phyloP scores from a whole-genome alignment of 192 early-diverging fungal genomes.

The Chytriomyces sp. region DNA sequence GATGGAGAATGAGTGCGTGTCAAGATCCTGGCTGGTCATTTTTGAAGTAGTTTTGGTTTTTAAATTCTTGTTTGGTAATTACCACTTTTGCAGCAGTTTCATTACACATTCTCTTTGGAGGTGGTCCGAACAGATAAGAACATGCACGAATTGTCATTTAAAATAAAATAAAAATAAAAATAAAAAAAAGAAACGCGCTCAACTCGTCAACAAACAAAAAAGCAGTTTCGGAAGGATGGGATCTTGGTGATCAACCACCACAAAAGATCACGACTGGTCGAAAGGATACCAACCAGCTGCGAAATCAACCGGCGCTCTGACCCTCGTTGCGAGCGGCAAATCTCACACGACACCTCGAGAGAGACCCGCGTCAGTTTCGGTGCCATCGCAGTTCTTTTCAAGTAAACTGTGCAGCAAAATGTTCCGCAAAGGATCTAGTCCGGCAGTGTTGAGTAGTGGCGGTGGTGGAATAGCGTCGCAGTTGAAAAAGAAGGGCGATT shows the following conservation, averaged over 20 bases:
- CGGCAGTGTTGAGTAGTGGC: not conserved
- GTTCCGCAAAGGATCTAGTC: not conserved
- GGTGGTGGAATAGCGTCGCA: not conserved
- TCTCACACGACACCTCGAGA: not conserved
- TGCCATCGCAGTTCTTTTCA: no score
- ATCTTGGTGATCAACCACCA: not conserved
- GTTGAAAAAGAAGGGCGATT: constrained; percentile 1
- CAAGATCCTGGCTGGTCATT: no score
- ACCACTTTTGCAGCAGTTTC: not conserved
- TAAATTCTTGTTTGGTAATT: not conserved
- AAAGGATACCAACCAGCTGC: constrained; percentile 1
- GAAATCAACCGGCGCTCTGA: not conserved
- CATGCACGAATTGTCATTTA: not conserved
- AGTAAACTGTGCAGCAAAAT: not conserved
- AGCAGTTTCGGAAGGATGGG: not conserved
- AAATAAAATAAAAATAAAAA: not conserved
- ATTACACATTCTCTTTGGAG: not conserved
- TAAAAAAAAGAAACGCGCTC: not conserved
- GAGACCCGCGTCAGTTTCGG: not conserved
- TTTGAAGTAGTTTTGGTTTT: no score
- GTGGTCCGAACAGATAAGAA: not conserved
- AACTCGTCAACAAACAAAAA: not conserved
- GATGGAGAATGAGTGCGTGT: no score
- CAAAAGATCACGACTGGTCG: constrained; percentile 24
- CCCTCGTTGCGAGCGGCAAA: not conserved